phyloP scores from a whole-genome alignment of 805 yeast genomes.

The Komagataella phaffii region DNA sequence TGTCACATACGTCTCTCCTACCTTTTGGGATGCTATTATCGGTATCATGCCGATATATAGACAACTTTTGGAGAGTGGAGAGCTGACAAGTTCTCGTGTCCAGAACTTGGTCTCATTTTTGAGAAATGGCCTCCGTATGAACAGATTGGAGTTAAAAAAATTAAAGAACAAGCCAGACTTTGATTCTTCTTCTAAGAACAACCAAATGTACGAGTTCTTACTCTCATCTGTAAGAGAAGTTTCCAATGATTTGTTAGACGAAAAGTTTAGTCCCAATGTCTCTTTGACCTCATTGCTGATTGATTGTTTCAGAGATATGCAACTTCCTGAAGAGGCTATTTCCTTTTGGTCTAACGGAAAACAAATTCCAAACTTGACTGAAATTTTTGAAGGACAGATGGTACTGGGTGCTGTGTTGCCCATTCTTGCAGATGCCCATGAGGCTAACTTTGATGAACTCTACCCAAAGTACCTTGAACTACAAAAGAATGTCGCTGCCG shows the following conservation, averaged over 20 bases:
- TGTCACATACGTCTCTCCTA: constrained; percentile 24
- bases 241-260: constrained; percentile 33
- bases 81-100: constrained; percentile 30
- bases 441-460: constrained; percentile 47
- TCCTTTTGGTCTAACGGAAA: constrained; percentile 59
- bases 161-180: constrained; percentile 47
- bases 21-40: constrained; percentile 39
- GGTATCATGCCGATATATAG: constrained; percentile 37
- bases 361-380: constrained; percentile 24
- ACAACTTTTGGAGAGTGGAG: constrained; percentile 31
- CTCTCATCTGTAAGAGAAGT: constrained; percentile 38
- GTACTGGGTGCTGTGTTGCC: constrained; percentile 62
- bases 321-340: constrained; percentile 49
- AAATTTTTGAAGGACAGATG: constrained; percentile 43
- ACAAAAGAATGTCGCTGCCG: constrained; percentile 14
- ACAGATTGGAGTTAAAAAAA: constrained; percentile 38
- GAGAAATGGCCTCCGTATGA: constrained; percentile 42
- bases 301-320: constrained; percentile 46
- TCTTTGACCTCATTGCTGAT: constrained; percentile 45
- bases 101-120: constrained; percentile 35
- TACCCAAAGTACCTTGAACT: constrained; percentile 34
- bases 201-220: constrained; percentile 35
- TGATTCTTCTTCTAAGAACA: constrained; percentile 41
- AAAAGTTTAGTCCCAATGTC: constrained; percentile 28
- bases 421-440: constrained; percentile 45